A percentile compares a stretch with the other conserved stretches of the same genome.
Evolutionary conservation across 2,329 filamentous ascomycete species (phyloP).

Genomic region (Mycosphaerella sp.): DNA sequence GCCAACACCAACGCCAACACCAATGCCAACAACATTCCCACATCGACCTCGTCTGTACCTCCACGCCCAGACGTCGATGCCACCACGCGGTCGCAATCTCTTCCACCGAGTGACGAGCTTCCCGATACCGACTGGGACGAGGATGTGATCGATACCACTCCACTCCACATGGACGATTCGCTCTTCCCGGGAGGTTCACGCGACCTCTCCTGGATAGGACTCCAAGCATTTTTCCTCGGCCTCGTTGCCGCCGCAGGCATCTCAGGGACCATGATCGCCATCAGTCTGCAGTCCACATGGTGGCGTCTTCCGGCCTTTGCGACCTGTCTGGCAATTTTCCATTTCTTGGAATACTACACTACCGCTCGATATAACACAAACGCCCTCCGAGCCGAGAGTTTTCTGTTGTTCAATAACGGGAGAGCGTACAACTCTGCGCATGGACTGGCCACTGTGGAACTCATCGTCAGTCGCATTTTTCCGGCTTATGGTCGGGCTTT

Average conservation of each 20-base stretch:
- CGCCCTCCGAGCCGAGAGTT: slow-evolving; percentile 65
- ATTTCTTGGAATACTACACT: slow-evolving; percentile 94
- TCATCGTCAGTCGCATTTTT: slow-evolving; percentile 47
- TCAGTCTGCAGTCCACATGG: slow-evolving; percentile 19
- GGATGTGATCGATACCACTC: slow-evolving; percentile 8
- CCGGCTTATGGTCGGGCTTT: slow-evolving; percentile 19
- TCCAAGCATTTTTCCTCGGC: slow-evolving; percentile 43
- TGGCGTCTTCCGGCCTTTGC: slow-evolving; percentile 61
- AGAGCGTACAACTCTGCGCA: slow-evolving; percentile 79
- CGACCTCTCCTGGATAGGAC: slow-evolving; percentile 43
- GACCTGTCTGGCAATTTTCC: slow-evolving; percentile 65
- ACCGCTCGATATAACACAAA: slow-evolving; percentile 78
- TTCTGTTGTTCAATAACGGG: slow-evolving; percentile 80
- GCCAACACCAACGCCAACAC: slow-evolving; percentile 3
- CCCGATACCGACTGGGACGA: slow-evolving; percentile 7
- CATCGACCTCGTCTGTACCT: neutral
- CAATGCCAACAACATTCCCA: neutral
- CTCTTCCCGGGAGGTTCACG: slow-evolving; percentile 40
- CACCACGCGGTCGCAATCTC: neutral
- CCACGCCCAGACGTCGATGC: neutral
- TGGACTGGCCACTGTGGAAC: slow-evolving; percentile 65
- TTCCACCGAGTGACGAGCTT: slow-evolving; percentile 1
- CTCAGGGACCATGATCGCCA: slow-evolving; percentile 25
- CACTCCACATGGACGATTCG: slow-evolving; percentile 25
- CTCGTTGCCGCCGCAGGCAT: slow-evolving; percentile 33